Base-by-base conservation (phyloP, 1,139 yeast genomes). In the Candida sp. region DNA sequence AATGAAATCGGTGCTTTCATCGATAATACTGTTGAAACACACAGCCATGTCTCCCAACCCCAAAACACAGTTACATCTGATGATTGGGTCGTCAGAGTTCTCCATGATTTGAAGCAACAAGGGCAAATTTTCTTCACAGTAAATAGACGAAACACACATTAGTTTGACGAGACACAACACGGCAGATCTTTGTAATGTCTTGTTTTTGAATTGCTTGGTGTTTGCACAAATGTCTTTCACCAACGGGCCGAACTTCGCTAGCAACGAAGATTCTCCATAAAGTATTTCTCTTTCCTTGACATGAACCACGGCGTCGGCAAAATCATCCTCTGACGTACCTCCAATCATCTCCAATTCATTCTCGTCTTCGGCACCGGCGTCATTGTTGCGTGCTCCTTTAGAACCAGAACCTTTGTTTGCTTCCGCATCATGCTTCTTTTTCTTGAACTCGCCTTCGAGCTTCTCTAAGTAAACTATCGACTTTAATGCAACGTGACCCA, bases 21-120 rank as follows among this genome's bases (percentile, higher is more conserved):
- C 99, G 45, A 94, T 90, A 54, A 93, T 78, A 59, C 90, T 93
- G 63, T 94, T 96, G 78, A 94, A 94, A 63, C 97, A 90, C 22
- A 94, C 98, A 1, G 98, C 97, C 86, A 94, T 89, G 68, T 96
- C 99, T 26, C 99, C 98, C 35, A 96, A 76, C 0, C 98, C 98
- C 33, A 96, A 73, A 1, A 94, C 96, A 51, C 96, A 88, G 65
- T 96, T 96, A 49, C 97, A 88, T 57, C 98, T 79, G 31, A 92
- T 88, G 12, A 90, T 84, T 2, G 97, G 93, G 68, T 90, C 96
- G 7, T 84, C 83, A 0, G 97, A 90, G 55, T 83, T 83, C 63
- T 90, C 96, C 90, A 94, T 87, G 42, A 94, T 81, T 0, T 90
- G 84, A 54, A 94, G 83, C 49, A 93, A 75, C 27, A 91, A 72